Base-by-base conservation (phyloP, 257 asterid species). In the Vinca minor region DNA sequence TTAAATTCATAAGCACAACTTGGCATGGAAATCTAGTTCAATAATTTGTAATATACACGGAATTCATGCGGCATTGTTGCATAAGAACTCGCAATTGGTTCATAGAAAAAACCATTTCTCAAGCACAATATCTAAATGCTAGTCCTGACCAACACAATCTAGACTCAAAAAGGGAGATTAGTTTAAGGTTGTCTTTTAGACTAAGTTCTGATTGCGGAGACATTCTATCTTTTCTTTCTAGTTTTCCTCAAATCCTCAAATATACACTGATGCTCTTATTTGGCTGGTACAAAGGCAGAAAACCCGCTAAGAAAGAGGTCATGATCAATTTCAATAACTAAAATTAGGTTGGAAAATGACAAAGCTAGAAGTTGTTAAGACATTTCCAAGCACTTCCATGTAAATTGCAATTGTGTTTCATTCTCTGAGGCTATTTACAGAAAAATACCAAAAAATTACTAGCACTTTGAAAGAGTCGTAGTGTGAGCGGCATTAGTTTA, bases 301-400 rank as follows among this genome's bases (percentile, higher is more conserved):
- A 13, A 8, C n/a, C n/a, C n/a, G n/a, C n/a, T 5, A 58, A 26
- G 14, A 5, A 54, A 15, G 8, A 28, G 4, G 60, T 17, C 8
- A 7, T 15, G n/a, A 53, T 26, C 13, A 13, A 28, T 26, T 53
- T 53, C 36, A 28, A 15, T 0, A 54, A 8, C 38, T 34, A 7
- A 34, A 7, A 29, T 8, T 29, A 6, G 26, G 36, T 31, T 29
- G 25, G 25, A 56, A 56, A 29, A 32, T 56, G 14, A 31, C 62
- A 55, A 55, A 55, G 21, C 59, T 54, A 55, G 60, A 29, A 55
- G 15, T n/a, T n/a, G n/a, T n/a, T n/a, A n/a, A n/a, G n/a, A n/a
- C n/a, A 14, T 52, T 1, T 52, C n/a, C 18, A 54, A 54, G 59
- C 21, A 54, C 38, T 28, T 28, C 21, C 59, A 20, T 12, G 0